phyloP scores from a whole-genome alignment of 306 rosid genomes.

The Abrus pulchellus region DNA sequence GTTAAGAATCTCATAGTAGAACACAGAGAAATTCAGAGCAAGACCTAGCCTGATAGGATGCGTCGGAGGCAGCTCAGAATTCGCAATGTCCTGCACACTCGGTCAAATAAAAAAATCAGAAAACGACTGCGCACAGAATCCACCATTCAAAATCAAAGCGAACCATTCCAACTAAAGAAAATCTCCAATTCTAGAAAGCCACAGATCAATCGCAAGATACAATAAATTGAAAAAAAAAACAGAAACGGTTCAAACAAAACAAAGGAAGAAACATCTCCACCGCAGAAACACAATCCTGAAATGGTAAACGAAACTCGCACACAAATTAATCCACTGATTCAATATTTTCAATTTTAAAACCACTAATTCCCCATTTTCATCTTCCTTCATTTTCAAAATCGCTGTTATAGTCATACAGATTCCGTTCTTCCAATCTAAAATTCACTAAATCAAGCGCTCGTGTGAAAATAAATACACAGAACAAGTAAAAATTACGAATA shows the following conservation, averaged over 20 bases:
- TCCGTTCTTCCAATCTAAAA: background rate
- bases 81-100: constrained; percentile 82
- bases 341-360: background rate
- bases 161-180: background rate
- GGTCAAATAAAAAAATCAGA: constrained; percentile 18
- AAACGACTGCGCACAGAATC: background rate
- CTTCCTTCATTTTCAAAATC: background rate
- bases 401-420: background rate
- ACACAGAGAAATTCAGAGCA: constrained; percentile 96
- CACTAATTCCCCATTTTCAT: background rate
- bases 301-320: background rate
- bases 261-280: background rate
- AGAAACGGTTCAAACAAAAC: constrained; percentile 18
- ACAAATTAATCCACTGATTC: background rate
- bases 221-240: background rate
- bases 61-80: constrained; percentile 90
- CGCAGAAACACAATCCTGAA: background rate
- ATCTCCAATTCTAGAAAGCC: background rate
- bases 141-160: background rate
- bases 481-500: background rate
- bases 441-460: background rate
- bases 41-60: constrained; percentile 99
- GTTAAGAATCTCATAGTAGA: constrained; percentile 95
- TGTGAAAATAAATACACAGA: background rate
- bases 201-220: background rate